phyloP scores from a whole-genome alignment of 345 rosid genomes.

The Gossypium ekmanianum region DNA sequence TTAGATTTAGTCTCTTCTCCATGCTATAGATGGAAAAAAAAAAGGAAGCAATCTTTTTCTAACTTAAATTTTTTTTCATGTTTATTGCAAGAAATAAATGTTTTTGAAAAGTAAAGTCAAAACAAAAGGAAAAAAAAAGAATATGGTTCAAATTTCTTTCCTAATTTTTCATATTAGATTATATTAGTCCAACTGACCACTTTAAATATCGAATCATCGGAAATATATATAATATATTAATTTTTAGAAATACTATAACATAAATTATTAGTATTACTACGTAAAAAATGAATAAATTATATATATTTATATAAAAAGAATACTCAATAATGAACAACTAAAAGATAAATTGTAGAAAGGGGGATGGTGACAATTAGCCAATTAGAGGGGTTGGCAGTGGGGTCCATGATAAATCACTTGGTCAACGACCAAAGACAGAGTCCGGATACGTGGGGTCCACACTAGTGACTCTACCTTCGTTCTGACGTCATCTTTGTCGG shows the following conservation, averaged over 20 bases:
- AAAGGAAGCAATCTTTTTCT: not conserved
- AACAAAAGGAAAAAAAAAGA: not conserved
- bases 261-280: too few species aligned
- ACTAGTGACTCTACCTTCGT: conserved; percentile 9
- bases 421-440: conserved; percentile 34
- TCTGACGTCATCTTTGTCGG: conserved; percentile 31
- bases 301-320: too few species aligned
- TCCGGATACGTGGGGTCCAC: conserved; percentile 20
- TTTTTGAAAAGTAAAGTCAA: not conserved
- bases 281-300: too few species aligned
- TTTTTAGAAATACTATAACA: too few species aligned
- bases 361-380: not conserved
- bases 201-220: too few species aligned
- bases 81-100: not conserved
- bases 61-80: not conserved
- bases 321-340: too few species aligned
- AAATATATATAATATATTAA: too few species aligned
- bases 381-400: conserved; percentile 5
- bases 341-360: too few species aligned
- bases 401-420: conserved; percentile 26
- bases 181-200: not conserved
- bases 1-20: not conserved
- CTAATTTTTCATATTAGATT: not conserved
- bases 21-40: not conserved
- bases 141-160: not conserved